These are phyloP conservation scores for Coleophoma eucalyptorum DNA, from an alignment of 2,329 filamentous ascomycete genomes.

Conservation along the genomic window DNA sequence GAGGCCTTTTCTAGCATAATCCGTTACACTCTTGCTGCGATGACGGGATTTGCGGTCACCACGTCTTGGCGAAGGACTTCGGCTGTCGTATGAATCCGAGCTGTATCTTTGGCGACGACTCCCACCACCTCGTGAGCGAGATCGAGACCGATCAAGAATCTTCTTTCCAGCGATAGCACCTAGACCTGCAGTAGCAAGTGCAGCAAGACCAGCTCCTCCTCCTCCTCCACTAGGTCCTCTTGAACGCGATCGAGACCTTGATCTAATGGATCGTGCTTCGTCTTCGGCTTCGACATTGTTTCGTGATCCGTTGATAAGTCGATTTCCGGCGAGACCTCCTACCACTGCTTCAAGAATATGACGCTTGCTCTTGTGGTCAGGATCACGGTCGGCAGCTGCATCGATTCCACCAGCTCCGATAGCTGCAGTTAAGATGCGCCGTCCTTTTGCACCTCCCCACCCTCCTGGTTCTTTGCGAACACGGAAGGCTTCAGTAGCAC, in stretches of 20 bases:
- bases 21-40: slow-evolving; percentile 63
- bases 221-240: slow-evolving; percentile 34
- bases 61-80: slow-evolving; percentile 23
- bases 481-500: slow-evolving; percentile 88
- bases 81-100: slow-evolving; percentile 25
- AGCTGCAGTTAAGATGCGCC: slow-evolving; percentile 85
- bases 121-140: slow-evolving; percentile 40
- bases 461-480: slow-evolving; percentile 83
- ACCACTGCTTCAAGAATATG: slow-evolving; percentile 84
- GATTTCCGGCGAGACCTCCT: slow-evolving; percentile 82
- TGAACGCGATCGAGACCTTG: slow-evolving; percentile 61
- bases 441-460: slow-evolving; percentile 89
- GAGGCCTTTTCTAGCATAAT: slow-evolving; percentile 55
- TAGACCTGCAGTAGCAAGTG: slow-evolving; percentile 58
- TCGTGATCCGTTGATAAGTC: slow-evolving; percentile 76
- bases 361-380: slow-evolving; percentile 72
- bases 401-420: slow-evolving; percentile 83
- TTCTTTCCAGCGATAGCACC: slow-evolving; percentile 61
- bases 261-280: slow-evolving; percentile 47
- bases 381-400: slow-evolving; percentile 62
- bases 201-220: slow-evolving; percentile 52
- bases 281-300: slow-evolving; percentile 52
- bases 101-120: slow-evolving; percentile 22
- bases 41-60: slow-evolving; percentile 33
- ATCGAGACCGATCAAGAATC: slow-evolving; percentile 40